A percentile compares a stretch with the other conserved stretches of the same genome.
Conservation (phyloP, 768 basidiomycete species). For the Mycena amicta region DNA sequence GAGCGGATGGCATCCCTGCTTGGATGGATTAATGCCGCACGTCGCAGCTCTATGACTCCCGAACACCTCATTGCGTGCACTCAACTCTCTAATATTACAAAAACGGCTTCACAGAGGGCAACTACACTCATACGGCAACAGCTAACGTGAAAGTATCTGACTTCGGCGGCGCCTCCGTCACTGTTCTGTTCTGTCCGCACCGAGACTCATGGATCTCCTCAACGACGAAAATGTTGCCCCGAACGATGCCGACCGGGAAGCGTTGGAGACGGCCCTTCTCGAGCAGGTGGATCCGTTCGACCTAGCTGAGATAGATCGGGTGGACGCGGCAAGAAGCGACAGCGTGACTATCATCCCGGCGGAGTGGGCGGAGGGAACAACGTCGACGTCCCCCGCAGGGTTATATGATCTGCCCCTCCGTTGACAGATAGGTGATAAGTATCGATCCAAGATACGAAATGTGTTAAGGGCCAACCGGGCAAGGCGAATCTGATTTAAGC, state of each 20-base stretch:
- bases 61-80: slow-evolving; percentile 27
- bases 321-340: neutral
- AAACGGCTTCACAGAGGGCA: slow-evolving; percentile 6
- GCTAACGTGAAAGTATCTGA: slow-evolving; percentile 13
- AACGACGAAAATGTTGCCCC: slow-evolving; percentile 12
- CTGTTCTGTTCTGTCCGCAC: slow-evolving; percentile 1
- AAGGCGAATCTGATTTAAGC: too few species aligned
- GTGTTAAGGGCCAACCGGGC: too few species aligned
- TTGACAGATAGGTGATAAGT: too few species aligned
- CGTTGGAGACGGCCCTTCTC: slow-evolving; percentile 7
- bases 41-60: slow-evolving; percentile 27
- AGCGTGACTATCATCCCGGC: too few species aligned
- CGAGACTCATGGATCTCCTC: slow-evolving; percentile 7
- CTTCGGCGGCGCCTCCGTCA: slow-evolving; percentile 1
- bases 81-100: slow-evolving; percentile 19
- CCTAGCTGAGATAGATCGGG: slow-evolving; percentile 8
- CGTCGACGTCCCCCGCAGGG: too few species aligned
- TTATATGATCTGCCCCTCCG: too few species aligned
- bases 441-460: too few species aligned
- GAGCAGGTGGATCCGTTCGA: slow-evolving; percentile 13
- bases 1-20: slow-evolving; percentile 30
- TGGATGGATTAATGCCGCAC: slow-evolving; percentile 30
- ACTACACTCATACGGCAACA: slow-evolving; percentile 6
- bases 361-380: too few species aligned
- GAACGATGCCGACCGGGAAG: slow-evolving; percentile 8